Base-by-base conservation (phyloP, 164 flowering plant genomes). In the Paratinospora sagittata region DNA sequence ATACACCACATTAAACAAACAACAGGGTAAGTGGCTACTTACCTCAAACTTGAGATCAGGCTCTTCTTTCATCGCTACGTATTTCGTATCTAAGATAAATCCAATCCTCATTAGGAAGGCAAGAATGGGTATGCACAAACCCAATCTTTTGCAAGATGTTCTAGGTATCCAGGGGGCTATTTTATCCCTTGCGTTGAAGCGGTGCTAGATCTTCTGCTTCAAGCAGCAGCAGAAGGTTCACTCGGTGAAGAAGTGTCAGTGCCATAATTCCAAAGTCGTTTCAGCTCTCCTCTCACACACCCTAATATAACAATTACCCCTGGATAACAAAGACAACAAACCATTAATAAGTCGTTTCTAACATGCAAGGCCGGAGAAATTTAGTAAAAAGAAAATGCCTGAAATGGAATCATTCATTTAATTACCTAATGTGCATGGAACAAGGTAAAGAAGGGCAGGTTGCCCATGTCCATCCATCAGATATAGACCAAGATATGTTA, bases 391-490 rank as follows among this genome's bases (percentile, higher is more conserved):
- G 36, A 34, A 63, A 68, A 45, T n/a, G 19, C 34, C 23, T 19
- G 8, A 60, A 69, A 23, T 71, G 73, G 39, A 21, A 69, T 21
- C 17, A 24, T 9, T 39, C 27, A 43, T 52, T 49, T 68, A 33
- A 49, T 80, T 85, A 91, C 97, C 97, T 82, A 91, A 70, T 41
- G 97, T 89, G 74, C 94, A 91, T 30, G 97, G 97, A 80, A 91
- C 97, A 73, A 91, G 92, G 77, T 91, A 91, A 7, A 91, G 84
- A n/a, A 91, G 89, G 43, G 97, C 97, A 30, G 97, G 97, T 73
- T 91, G 97, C 39, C 97, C 97, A 68, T 86, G 85, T 41, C 96
- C 94, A 73, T 91, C 68, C 97, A 91, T 91, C 19, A 89, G 67
- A 77, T 91, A 91, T 45, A 89, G 71, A 19, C 80, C 93, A 34